These are phyloP conservation scores for Phytopythium sindhum DNA, from an alignment of 352 stramenopile species.

Conservation along the genomic window DNA sequence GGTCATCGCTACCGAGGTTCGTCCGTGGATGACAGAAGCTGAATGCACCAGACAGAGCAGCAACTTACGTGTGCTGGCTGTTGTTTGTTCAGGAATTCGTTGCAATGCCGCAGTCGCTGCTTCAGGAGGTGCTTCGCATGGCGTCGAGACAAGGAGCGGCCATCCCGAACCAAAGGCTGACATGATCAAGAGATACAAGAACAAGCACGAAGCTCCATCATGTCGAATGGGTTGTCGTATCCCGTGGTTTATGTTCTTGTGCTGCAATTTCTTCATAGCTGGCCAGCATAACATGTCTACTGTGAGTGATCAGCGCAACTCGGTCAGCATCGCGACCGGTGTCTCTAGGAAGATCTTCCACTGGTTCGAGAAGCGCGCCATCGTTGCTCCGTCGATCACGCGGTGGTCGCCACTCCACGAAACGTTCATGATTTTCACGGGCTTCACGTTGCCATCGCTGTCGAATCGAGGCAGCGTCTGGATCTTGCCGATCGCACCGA, in stretches of 20 bases:
- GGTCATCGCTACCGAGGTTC: constrained; percentile 67
- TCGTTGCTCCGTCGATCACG: constrained; percentile 97
- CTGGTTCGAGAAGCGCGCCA: constrained; percentile 96
- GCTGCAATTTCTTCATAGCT: background rate
- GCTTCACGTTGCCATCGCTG: constrained; percentile 75
- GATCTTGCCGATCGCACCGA: constrained; percentile 96
- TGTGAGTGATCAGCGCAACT: constrained; percentile 64
- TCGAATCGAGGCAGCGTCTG: constrained; percentile 95
- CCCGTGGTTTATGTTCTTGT: background rate
- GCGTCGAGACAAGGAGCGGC: constrained; percentile 62
- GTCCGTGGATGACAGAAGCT: constrained; percentile 1
- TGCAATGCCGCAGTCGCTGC: constrained; percentile 44
- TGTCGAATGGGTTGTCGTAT: background rate
- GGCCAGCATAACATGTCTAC: background rate
- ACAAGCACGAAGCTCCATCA: background rate
- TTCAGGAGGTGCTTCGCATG: constrained; percentile 72
- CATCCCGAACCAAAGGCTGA: constrained; percentile 55
- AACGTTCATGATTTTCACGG: constrained; percentile 93
- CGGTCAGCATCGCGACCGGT: constrained; percentile 89
- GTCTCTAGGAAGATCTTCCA: constrained; percentile 97
- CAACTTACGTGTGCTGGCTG: background rate
- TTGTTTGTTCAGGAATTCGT: constrained; percentile 46
- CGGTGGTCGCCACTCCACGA: constrained; percentile 98
- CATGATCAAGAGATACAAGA: background rate
- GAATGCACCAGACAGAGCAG: background rate